phyloP scores from a whole-genome alignment of 1,284 basidiomycete species.

The Ustilago loliicola region DNA sequence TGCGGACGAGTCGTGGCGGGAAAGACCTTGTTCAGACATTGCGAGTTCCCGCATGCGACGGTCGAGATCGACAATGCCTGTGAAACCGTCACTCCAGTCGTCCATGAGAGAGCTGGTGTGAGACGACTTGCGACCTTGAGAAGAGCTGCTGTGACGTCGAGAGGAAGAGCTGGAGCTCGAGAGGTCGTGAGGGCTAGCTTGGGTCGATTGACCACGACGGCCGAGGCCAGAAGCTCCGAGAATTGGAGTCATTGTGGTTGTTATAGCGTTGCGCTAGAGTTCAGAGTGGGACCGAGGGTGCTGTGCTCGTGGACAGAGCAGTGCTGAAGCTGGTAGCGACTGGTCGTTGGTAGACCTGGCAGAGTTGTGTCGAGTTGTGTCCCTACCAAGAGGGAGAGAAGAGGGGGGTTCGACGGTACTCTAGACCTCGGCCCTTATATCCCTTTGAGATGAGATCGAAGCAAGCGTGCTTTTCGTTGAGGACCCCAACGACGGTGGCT shows the following conservation, averaged over 20 bases:
- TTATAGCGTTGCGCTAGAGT: neutral
- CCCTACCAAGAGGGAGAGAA: neutral
- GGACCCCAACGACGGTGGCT: neutral
- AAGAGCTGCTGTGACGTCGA: constrained; percentile 28
- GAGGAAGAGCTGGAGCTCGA: constrained; percentile 27
- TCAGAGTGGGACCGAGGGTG: neutral
- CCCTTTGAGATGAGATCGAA: neutral
- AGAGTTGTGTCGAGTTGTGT: neutral
- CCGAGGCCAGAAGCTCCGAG: constrained; percentile 22
- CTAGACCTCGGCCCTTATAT: constrained; percentile 4
- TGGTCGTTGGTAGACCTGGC: neutral
- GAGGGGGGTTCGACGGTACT: neutral
- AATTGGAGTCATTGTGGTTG: constrained; percentile 10
- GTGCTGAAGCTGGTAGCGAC: neutral
- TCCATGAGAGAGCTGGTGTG: constrained; percentile 33
- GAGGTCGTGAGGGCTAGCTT: constrained; percentile 8
- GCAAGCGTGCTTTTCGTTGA: neutral
- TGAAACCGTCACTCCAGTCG: constrained; percentile 55
- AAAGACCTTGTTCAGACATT: constrained; percentile 40
- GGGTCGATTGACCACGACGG: constrained; percentile 19
- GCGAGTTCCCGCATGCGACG: constrained; percentile 52
- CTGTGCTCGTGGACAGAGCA: neutral
- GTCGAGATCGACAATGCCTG: constrained; percentile 54
- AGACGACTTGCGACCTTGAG: constrained; percentile 22
- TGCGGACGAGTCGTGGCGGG: neutral